Evolutionary conservation across 305 asterid genomes (phyloP), one percentile per base, ranked within the genome.

Genomic region (Caryopteris hybrid): DNA sequence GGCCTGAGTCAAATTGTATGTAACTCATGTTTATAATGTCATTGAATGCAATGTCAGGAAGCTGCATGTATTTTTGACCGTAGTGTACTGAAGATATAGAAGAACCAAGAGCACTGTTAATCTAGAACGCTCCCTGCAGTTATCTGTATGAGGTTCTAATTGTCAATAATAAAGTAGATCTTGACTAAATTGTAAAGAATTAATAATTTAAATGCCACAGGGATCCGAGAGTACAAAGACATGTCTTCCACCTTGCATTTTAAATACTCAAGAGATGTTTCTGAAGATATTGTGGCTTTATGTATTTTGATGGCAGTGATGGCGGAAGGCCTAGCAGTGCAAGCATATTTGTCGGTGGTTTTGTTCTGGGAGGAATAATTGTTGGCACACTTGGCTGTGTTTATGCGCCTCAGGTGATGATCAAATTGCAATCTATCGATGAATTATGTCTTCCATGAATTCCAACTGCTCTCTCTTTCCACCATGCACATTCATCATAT

Each of bases 321-420:
- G 80, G 81, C 42, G 94, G 87, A 80, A 82, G 86, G 73, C 70
- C 87, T 65, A 81, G 81, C 73, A 76, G 80, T 68, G 85, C 88
- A 14, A 77, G 85, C 67, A 50, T 84, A 73, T 88, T 92, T 72
- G 90, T 92, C 23, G 79, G 97, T 75, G 98, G 98, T 73, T 92
- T 92, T 81, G 84, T 88, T 29, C 78, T 92, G 46, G 98, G 98
- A 76, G 98, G 98, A 71, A 14, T 92, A 63, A 73, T 92, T 62
- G 85, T 86, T 65, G 98, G 96, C 50, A 85, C 98, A 13, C 85
- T 92, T 68, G 96, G 98, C 60, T 87, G 91, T 74, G 86, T 85
- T 61, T 92, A 76, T 74, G 98, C 97, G 42, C 98, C 98, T 58
- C 97, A 92, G 98, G 98, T 90, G 73, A 76, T 66, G 47, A 72